phyloP scores from a whole-genome alignment of 345 rosid species.

The Carallia pectinifolia region DNA sequence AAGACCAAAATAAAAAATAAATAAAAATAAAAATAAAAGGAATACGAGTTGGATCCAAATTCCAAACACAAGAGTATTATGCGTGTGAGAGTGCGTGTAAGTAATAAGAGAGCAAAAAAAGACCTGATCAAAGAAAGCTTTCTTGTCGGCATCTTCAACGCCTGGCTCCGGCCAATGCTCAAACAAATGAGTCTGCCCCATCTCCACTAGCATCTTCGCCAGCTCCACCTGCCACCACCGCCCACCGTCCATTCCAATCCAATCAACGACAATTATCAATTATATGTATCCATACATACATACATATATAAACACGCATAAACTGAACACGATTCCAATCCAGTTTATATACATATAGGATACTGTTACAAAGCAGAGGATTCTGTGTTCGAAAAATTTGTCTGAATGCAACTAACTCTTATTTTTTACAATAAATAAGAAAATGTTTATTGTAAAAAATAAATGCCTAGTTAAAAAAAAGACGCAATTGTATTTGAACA shows the following conservation, averaged over 20 bases:
- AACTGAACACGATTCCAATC: too few relatives aligned
- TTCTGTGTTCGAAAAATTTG: too few relatives aligned
- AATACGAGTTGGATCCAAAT: background rate
- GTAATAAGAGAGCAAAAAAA: background rate
- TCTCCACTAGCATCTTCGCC: slow-evolving; percentile 66
- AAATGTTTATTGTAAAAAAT: too few relatives aligned
- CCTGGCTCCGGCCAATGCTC: slow-evolving; percentile 76
- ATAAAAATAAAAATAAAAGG: background rate
- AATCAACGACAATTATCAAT: background rate
- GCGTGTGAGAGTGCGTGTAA: background rate
- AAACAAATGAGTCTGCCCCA: slow-evolving; percentile 74
- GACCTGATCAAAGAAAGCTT: slow-evolving; percentile 70
- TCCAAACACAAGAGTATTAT: background rate
- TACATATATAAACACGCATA: too few relatives aligned
- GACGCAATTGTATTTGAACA: too few relatives aligned
- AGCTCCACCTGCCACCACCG: slow-evolving; percentile 49
- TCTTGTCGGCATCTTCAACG: slow-evolving; percentile 60
- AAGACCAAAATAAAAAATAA: too few relatives aligned
- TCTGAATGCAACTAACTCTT: too few relatives aligned
- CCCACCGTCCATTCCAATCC: slow-evolving; percentile 2
- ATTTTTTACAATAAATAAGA: too few relatives aligned
- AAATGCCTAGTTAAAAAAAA: too few relatives aligned
- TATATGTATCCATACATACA: too few relatives aligned
- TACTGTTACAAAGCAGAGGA: too few relatives aligned
- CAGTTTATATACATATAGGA: too few relatives aligned